A percentile compares a stretch with the other conserved stretches of the same genome.
Evolutionary conservation across 257 asterid species (phyloP).

Genomic region (Jacaranda copaia): DNA sequence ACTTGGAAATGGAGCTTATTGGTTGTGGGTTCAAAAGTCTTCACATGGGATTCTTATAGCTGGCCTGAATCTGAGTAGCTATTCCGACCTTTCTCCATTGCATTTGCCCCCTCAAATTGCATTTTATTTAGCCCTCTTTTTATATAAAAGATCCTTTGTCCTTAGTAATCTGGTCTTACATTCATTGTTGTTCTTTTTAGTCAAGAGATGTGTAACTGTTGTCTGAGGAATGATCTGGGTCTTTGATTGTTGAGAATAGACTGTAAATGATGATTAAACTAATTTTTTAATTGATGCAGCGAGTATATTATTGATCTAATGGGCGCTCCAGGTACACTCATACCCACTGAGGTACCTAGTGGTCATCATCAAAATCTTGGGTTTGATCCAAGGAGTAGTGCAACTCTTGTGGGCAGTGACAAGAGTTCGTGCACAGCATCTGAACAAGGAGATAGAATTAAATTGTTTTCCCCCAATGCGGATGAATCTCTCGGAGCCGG

Average conservation of each 20-base stretch:
- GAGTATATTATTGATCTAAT: slow-evolving; percentile 96
- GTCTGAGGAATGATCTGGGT: not conserved
- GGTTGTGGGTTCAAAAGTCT: not conserved
- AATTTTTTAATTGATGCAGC: slow-evolving; percentile 60
- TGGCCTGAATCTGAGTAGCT: slow-evolving; percentile 14
- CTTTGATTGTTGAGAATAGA: slow-evolving; percentile 1
- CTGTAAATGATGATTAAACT: slow-evolving; percentile 15
- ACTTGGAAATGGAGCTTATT: not conserved
- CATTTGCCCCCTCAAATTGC: slow-evolving; percentile 13
- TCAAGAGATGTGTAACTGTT: slow-evolving; percentile 4
- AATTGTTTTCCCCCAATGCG: slow-evolving; percentile 41
- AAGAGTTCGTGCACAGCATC: slow-evolving; percentile 39
- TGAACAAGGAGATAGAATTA: slow-evolving; percentile 44
- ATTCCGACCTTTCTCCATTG: slow-evolving; percentile 5
- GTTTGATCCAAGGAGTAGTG: slow-evolving; percentile 56
- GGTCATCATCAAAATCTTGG: slow-evolving; percentile 64
- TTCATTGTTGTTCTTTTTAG: slow-evolving; percentile 1
- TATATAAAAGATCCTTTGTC: not conserved
- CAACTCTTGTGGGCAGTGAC: slow-evolving; percentile 44
- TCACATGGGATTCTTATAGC: slow-evolving; percentile 18
- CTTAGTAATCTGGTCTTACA: slow-evolving; percentile 6
- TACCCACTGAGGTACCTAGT: slow-evolving; percentile 86
- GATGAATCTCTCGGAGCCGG: slow-evolving; percentile 40
- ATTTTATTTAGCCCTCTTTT: not conserved
- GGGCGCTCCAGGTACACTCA: slow-evolving; percentile 99